A percentile compares a stretch with the other conserved stretches of the same genome.
Evolutionary conservation across 352 stramenopile genomes (phyloP).

Genomic region (Elongisporangium anandrum): DNA sequence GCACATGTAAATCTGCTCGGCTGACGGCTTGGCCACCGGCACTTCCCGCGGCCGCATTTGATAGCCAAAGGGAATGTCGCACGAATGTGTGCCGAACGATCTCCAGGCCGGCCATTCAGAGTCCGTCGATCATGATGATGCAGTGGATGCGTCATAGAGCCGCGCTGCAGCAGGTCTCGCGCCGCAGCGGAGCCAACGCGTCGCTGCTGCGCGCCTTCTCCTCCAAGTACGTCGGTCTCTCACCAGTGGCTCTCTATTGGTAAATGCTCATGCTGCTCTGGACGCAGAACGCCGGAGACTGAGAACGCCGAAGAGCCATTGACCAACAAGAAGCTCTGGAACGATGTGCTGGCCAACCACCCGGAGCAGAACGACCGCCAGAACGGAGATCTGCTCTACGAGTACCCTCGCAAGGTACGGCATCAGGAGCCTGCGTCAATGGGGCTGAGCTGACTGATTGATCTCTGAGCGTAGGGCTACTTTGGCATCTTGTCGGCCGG

Average conservation of each 20-base stretch:
- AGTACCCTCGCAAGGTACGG: constrained; percentile 75
- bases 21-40: constrained; percentile 47
- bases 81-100: constrained; percentile 4
- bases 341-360: constrained; percentile 56
- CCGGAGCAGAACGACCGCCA: constrained; percentile 39
- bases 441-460: background rate
- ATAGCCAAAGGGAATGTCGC: constrained; percentile 2
- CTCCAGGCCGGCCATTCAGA: constrained; percentile 1
- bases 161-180: constrained; percentile 9
- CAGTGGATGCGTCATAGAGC: constrained; percentile 19
- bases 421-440: background rate
- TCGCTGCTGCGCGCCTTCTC: constrained; percentile 26
- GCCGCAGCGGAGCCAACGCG: constrained; percentile 9
- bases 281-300: constrained; percentile 2
- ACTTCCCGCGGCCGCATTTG: constrained; percentile 40
- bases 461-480: constrained; percentile 48
- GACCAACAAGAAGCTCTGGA: constrained; percentile 73
- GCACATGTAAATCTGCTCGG: constrained; percentile 53
- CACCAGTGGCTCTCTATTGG: background rate
- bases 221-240: constrained; percentile 23
- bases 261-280: background rate
- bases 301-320: constrained; percentile 35
- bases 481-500: constrained; percentile 78
- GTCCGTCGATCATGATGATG: constrained; percentile 18
- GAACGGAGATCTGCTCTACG: constrained; percentile 76